phyloP scores from a whole-genome alignment of 768 basidiomycete species.

The Suillus decipiens region DNA sequence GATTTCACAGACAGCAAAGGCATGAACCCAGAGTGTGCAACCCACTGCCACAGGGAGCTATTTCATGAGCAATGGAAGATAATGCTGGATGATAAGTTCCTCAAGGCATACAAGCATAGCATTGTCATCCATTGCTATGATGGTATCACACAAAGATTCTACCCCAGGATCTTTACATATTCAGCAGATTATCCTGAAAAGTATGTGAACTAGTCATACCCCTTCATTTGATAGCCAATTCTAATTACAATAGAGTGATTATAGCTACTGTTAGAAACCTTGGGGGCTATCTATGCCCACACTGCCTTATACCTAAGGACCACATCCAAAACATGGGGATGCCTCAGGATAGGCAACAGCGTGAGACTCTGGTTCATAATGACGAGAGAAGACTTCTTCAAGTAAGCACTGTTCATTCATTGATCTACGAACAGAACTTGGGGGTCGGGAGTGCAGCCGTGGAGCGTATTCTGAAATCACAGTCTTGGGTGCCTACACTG shows the following conservation, averaged over 20 bases:
- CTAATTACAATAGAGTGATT: neutral
- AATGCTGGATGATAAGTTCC: conserved; percentile 17
- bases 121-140: conserved; percentile 19
- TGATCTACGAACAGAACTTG: too few species aligned
- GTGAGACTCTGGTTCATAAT: too few species aligned
- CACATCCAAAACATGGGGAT: too few species aligned
- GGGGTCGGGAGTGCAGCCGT: too few species aligned
- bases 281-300: conserved; percentile 19
- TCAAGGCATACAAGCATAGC: conserved; percentile 17
- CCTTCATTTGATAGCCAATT: conserved; percentile 21
- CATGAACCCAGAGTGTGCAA: conserved; percentile 2
- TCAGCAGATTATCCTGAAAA: conserved; percentile 28
- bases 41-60: conserved; percentile 18
- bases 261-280: neutral
- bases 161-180: conserved; percentile 21
- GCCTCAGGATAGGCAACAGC: too few species aligned
- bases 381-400: neutral
- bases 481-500: conserved; percentile 17
- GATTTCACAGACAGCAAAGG: conserved; percentile 2
- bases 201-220: neutral
- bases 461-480: neutral
- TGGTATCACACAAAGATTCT: conserved; percentile 14
- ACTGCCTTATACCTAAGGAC: neutral
- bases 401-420: neutral
- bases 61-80: conserved; percentile 14